Conservation (phyloP, 2,329 filamentous ascomycete genomes). For the Hymenoscyphus infarciens region DNA sequence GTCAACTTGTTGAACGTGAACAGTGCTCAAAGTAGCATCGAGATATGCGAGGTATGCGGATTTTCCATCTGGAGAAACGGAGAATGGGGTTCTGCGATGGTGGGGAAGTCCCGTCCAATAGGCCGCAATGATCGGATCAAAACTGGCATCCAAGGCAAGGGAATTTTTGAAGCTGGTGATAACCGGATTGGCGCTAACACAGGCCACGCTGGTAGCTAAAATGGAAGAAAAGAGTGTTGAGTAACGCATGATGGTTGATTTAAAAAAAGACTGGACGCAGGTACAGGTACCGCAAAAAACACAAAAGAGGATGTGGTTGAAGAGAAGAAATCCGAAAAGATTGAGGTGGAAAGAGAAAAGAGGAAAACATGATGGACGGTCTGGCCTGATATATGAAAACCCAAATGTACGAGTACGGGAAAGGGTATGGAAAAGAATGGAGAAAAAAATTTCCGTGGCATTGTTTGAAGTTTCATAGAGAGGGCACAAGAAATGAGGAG, state of each 20-base stretch:
- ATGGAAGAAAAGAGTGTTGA: constrained; percentile 22
- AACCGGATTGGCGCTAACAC: constrained; percentile 21
- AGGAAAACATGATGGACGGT: background rate
- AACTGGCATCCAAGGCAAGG: constrained; percentile 47
- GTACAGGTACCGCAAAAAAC: constrained; percentile 1
- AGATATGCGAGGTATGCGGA: constrained; percentile 59
- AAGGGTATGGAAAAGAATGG: background rate
- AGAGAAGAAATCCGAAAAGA: constrained; percentile 5
- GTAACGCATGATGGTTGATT: constrained; percentile 20
- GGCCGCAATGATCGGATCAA: constrained; percentile 55
- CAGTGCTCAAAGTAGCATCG: constrained; percentile 50
- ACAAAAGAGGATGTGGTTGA: background rate
- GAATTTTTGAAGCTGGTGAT: constrained; percentile 39
- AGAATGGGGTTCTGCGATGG: constrained; percentile 59
- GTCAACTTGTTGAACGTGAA: constrained; percentile 56
- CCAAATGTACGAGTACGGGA: background rate
- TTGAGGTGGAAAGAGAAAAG: background rate
- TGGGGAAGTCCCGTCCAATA: constrained; percentile 61
- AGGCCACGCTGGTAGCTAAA: constrained; percentile 23
- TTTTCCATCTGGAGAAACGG: constrained; percentile 57
- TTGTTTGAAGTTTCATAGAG: background rate
- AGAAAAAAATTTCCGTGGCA: background rate
- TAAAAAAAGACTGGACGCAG: constrained; percentile 20
- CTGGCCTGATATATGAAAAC: background rate
- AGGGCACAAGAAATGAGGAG: constrained; percentile 2